Base-by-base conservation (phyloP, 2,329 filamentous ascomycete species). In the Aspergillus brunneoviolaceus region DNA sequence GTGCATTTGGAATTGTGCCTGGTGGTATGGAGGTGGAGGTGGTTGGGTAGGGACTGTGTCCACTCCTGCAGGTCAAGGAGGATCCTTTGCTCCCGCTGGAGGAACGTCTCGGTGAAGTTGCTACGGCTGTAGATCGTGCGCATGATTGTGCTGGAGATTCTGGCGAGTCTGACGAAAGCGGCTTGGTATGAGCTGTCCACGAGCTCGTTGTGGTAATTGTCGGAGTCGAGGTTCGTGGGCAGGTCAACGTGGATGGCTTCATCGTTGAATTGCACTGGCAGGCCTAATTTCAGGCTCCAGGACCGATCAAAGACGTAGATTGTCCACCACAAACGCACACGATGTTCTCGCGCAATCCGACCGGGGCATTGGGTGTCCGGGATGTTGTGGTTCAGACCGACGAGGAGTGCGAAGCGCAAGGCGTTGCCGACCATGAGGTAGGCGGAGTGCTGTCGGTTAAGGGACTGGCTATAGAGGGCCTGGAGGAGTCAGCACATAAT, bases 231-330 rank as follows among this genome's bases (percentile, higher is more conserved):
- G 1, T 48, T 60, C 0, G 70, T 71, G 2, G 73, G 74, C 45
- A 73, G 57, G 10, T 72, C 67, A 25, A 72, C 67, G 31, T 72
- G 66, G 14, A 77, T 80, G 27, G 80, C 80, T 7, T 78, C 72
- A 42, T 82, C 80, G 5, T 73, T 71, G 10, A 82, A 75, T 14
- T 78, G 77, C 0, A 78, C 69, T 0, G 81, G 79, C 50, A 80
- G 77, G 0, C 80, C 79, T 0, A 80, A 68, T 49, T 80, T 79
- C 0, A 77, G 77, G 1, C 77, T 76, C 69, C 74, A 80, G 66
- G 81, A 76, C 2, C 80, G 73, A 48, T 74, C 72, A 25, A 69
- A 69, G 11, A 72, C 63, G 47, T 73, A 74, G 1, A 73, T 68
- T 9, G 68, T 62, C 72, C 72, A 74, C 71, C 72, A 74, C 11